Percentiles rank a stretch among this genome's conserved stretches.
These are phyloP conservation scores for Trichoderma asperelloides DNA, from an alignment of 495 filamentous ascomycete genomes.

Conservation along the genomic window DNA sequence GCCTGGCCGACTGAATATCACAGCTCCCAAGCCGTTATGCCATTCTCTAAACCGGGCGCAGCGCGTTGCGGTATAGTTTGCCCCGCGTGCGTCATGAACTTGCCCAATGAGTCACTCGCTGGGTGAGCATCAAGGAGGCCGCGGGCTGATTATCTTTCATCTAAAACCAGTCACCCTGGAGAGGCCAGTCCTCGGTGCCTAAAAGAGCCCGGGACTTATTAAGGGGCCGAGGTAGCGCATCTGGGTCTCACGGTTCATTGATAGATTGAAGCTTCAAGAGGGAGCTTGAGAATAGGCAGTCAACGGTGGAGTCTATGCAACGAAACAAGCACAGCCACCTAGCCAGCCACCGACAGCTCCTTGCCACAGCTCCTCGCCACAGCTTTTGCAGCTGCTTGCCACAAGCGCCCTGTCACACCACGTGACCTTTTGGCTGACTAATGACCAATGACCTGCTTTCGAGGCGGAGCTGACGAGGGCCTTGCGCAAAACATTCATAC, in stretches of 20 bases:
- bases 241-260: background rate
- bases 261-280: background rate
- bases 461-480: background rate
- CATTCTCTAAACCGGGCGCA: background rate
- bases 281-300: background rate
- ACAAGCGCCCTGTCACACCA: background rate
- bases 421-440: background rate
- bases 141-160: background rate
- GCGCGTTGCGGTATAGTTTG: background rate
- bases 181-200: background rate
- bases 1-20: background rate
- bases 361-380: no score
- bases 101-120: background rate
- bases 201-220: background rate
- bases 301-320: no score
- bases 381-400: background rate
- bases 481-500: slow-evolving; percentile 5
- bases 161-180: background rate
- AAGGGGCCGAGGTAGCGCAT: background rate
- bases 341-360: no score
- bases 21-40: background rate
- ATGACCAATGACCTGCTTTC: slow-evolving; percentile 1
- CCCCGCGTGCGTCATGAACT: slow-evolving; percentile 3
- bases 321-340: background rate
- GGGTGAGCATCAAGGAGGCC: background rate